phyloP scores from a whole-genome alignment of 371 early-diverging fungal genomes.

The Actinomucor elegans region DNA sequence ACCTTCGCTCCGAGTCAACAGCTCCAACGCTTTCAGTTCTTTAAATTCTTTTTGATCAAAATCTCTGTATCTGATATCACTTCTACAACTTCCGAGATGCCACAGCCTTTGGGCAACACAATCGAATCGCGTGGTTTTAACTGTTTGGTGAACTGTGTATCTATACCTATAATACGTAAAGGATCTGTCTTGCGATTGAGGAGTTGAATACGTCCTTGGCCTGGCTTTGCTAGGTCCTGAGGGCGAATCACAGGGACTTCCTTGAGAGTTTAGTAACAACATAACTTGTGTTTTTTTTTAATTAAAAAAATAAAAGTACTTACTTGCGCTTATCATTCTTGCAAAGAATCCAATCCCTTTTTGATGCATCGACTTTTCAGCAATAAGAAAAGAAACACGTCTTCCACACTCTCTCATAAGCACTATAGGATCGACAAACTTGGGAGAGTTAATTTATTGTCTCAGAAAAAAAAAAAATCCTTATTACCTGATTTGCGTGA shows the following conservation, averaged over 20 bases:
- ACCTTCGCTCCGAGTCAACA: constrained; percentile 43
- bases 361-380: constrained; percentile 81
- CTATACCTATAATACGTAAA: constrained; percentile 62
- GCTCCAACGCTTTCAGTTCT: not conserved
- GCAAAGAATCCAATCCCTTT: constrained; percentile 78
- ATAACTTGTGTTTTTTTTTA: not conserved
- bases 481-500: constrained; percentile 88
- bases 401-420: constrained; percentile 75
- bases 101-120: constrained; percentile 55
- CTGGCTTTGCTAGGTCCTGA: constrained; percentile 75
- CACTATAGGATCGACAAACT: constrained; percentile 90
- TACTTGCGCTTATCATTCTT: constrained; percentile 63
- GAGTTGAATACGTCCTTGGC: constrained; percentile 66
- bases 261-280: not conserved
- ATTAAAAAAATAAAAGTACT: constrained; percentile 5
- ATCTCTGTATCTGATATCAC: constrained; percentile 82
- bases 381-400: constrained; percentile 77
- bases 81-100: constrained; percentile 64
- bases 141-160: constrained; percentile 69
- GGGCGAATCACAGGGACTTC: constrained; percentile 86
- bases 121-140: constrained; percentile 57
- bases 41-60: constrained; percentile 57
- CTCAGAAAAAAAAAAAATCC: no score
- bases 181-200: constrained; percentile 62
- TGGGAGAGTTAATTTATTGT: no score